Base-by-base conservation (phyloP, 2,329 filamentous ascomycete genomes). In the Dactylonectria macrodidyma region DNA sequence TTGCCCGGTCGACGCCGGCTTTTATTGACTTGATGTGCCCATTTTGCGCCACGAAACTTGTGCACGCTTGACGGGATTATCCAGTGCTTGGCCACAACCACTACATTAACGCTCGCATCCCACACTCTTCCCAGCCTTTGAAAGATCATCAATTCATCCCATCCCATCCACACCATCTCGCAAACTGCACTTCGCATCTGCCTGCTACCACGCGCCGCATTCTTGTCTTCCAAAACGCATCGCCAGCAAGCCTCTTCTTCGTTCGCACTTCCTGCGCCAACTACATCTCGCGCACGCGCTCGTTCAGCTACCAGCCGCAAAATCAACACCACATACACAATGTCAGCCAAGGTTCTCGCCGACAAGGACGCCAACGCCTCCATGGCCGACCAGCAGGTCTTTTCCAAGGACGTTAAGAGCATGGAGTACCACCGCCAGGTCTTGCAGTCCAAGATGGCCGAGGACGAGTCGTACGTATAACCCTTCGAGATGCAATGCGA, bases 371-470 rank as follows among this genome's bases (percentile, higher is more conserved):
- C 87, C 82, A 93, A 93, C 82, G 84, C 84, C 67, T 71, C 85
- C 71, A 81, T 88, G 72, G 66, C 78, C 33, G 78, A 80, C 67
- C 77, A 77, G 57, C 68, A 72, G 47, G 66, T 56, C 59, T 74
- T 79, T 66, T 75, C 70, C 75, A 85, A 86, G 79, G 83, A 87
- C 68, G 82, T 89, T 61, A 90, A 90, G 86, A 90, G 85, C 83
- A 89, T 95, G 86, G 92, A 94, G 78, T 93, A 93, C 79, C 92
- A 95, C 79, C 92, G 92, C 70, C 91, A 94, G 83, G 86, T 93
- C 63, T 85, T 95, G 66, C 88, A 93, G 79, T 89, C 87, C 79
- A 93, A 92, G 85, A 89, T 94, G 80, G 75, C 75, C 5, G 87
- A 91, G 64, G 84, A 90, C 76, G 87, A 88, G 71, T 84, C 89